Conservation (phyloP, 2,329 filamentous ascomycete species). For the Colletotrichum sp. region DNA sequence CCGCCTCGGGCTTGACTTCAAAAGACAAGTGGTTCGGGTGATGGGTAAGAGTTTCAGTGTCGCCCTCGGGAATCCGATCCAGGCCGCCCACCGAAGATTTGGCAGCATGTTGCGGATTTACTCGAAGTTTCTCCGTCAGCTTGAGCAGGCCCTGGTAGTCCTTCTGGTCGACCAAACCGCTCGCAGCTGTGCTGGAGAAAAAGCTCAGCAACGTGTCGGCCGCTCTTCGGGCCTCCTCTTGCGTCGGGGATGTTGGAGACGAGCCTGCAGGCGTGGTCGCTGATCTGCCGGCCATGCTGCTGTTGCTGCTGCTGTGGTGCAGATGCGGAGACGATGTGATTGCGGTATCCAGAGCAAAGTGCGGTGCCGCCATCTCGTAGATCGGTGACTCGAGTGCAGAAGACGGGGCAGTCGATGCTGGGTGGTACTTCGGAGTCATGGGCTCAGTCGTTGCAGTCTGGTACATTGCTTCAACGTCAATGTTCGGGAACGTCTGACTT, state of each 20-base stretch:
- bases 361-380: slow-evolving; percentile 47
- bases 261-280: slow-evolving; percentile 53
- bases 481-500: slow-evolving; percentile 84
- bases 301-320: slow-evolving; percentile 57
- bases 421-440: slow-evolving; percentile 55
- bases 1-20: slow-evolving; percentile 37
- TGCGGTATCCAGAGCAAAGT: slow-evolving; percentile 48
- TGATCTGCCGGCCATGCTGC: slow-evolving; percentile 43
- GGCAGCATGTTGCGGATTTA: slow-evolving; percentile 58
- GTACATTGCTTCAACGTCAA: slow-evolving; percentile 66
- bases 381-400: slow-evolving; percentile 58
- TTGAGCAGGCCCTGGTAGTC: slow-evolving; percentile 82
- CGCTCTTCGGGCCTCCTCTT: slow-evolving; percentile 85
- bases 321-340: slow-evolving; percentile 46
- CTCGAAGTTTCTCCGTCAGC: slow-evolving; percentile 83
- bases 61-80: slow-evolving; percentile 63
- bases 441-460: slow-evolving; percentile 47
- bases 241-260: slow-evolving; percentile 71
- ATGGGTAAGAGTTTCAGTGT: slow-evolving; percentile 48
- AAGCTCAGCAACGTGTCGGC: slow-evolving; percentile 83
- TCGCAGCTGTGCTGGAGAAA: slow-evolving; percentile 72
- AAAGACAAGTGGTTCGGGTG: slow-evolving; percentile 17
- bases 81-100: slow-evolving; percentile 49
- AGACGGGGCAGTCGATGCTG: slow-evolving; percentile 52
- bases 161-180: slow-evolving; percentile 73